Base-by-base conservation (phyloP, 2,329 filamentous ascomycete species). In the Trichoderma atroviride region DNA sequence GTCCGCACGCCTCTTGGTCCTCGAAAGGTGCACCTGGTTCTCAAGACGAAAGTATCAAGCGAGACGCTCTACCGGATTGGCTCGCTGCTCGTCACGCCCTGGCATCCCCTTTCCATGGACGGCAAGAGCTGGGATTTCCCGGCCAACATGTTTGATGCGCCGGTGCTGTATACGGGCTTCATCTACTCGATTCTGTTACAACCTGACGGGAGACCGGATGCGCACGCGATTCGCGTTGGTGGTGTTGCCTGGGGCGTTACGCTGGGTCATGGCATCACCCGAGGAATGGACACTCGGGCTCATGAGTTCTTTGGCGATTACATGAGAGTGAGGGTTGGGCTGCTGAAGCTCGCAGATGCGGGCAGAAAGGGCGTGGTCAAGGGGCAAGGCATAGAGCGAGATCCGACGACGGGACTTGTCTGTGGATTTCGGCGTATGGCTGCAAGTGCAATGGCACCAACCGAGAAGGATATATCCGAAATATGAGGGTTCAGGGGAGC, bases 101-200 rank as follows among this genome's bases (percentile, higher is more conserved):
- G 86, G 86, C 88, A 90, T 74, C 88, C 88, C 1, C 76, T 90
- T 3, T 81, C 78, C 0, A 59, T 74, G 1, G 77, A 81, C 24
- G 77, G 74, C 19, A 75, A 77, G 55, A 72, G 65, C 3, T 88
- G 85, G 86, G 72, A 70, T 0, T 88, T 87, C 71, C 86, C 86
- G 0, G 80, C 75, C 0, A 71, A 82, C 0, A 72, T 82, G 1
- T 75, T 79, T 0, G 72, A 76, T 0, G 63, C 73, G 1, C 71
- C 72, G 7, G 76, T 82, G 0, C 73, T 77, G 3, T 88, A 87
- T 63, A 84, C 83, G 0, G 87, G 87, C 0, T 75, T 75, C 2
- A 80, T 90, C 6, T 90, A 88, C 78, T 89, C 87, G 0, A 78
- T 89, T 1, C 74, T 90, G 22, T 77, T 90, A 22, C 81, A 87